Conservation (phyloP, 140 eudicot genomes). For the Bidens hawaiensis region DNA sequence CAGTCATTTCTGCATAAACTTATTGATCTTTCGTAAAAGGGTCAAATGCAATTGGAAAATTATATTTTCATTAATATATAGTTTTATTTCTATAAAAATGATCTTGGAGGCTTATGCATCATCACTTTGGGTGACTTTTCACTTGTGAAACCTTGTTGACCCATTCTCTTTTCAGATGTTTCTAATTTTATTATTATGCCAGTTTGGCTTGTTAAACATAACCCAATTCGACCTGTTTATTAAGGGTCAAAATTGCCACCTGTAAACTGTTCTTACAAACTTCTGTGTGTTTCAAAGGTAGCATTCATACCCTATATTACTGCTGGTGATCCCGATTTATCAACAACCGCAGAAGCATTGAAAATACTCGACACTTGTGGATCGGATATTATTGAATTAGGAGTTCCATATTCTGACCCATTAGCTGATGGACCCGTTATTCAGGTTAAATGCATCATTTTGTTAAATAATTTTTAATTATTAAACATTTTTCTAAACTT, state of each 20-base stretch:
- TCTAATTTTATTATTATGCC: not conserved
- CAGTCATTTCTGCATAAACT: no score
- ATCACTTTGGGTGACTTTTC: not conserved
- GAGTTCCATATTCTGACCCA: no score
- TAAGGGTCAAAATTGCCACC: not conserved
- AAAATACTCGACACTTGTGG: slow-evolving; percentile 89
- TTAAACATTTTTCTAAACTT: no score
- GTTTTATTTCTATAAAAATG: no score
- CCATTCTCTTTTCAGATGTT: not conserved
- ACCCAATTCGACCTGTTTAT: not conserved
- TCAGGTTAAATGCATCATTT: no score
- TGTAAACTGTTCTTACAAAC: slow-evolving; percentile 11
- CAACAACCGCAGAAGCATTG: slow-evolving; percentile 82
- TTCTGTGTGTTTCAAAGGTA: slow-evolving; percentile 47
- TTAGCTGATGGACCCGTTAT: no score
- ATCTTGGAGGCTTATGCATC: not conserved
- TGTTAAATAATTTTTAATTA: no score
- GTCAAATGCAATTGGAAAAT: no score
- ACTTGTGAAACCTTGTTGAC: not conserved
- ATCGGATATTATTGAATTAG: no score
- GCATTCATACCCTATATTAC: slow-evolving; percentile 94
- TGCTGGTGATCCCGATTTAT: slow-evolving; percentile 93
- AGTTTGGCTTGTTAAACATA: not conserved
- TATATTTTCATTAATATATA: no score
- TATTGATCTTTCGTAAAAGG: no score